Evolutionary conservation across 352 stramenopile species (phyloP), one percentile per base, ranked within the genome.

Genomic region (Globisporangium rhizosaccharum): DNA sequence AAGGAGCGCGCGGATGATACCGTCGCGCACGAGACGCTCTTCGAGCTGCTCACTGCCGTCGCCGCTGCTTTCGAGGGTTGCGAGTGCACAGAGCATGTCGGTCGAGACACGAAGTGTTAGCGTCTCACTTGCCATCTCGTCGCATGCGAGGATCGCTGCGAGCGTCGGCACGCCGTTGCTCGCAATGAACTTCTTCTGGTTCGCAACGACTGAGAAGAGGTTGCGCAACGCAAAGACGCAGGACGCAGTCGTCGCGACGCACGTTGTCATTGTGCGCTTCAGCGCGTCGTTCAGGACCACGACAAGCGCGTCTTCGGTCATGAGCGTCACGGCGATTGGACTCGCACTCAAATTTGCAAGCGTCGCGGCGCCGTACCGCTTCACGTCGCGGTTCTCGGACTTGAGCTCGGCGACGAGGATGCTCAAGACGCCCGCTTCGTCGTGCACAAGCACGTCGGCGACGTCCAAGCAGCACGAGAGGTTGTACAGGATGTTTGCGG

Each of bases 401-500:
- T 83, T 83, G 48, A 92, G 75, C 37, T 87, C 62, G 18, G 82
- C 68, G 20, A 87, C 65, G 18, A 93, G 54, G 39, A 94, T 80
- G 15, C 59, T 72, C 4, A 95, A 48, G 17, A 94, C 74, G 49
- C 88, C 82, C 36, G 73, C 77, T 37, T 87, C 73, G 56, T 91
- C 82, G 9, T 78, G 75, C 30, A 93, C 72, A n/a, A 96, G 70
- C 10, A 67, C 42, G 17, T 86, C 75, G 11, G 64, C 58, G 30
- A 82, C 63, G 23, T 85, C 73, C 15, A 28, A 14, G 51, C 67
- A 72, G 49, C 79, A 91, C 41, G 79, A 84, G 2, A 96, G 55
- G 57, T 96, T 95, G 73, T 85, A 88, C 10, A 95, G 71, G 36
- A 85, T 76, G 50, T 94, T 92, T 44, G 86, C 84, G 1, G 79